phyloP scores from a whole-genome alignment of 1,284 basidiomycete genomes.

The Fistulinella staudtii region DNA sequence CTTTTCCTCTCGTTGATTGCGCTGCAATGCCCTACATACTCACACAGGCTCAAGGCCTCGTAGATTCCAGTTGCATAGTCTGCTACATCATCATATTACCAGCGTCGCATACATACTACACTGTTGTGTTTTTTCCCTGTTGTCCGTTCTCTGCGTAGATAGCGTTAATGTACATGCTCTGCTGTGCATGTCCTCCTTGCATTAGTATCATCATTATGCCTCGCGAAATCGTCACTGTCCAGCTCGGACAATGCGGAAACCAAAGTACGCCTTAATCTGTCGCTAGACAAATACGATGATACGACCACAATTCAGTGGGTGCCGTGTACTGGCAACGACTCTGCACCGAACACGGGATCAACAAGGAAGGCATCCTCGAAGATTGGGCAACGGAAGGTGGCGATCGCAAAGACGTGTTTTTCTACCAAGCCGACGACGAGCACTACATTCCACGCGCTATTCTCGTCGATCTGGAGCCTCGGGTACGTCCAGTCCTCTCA shows the following conservation, averaged over 20 bases:
- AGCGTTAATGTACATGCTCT: slow-evolving; percentile 20
- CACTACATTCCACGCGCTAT: slow-evolving; percentile 98
- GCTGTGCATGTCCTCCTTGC: slow-evolving; percentile 4
- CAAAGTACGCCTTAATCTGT: slow-evolving; percentile 63
- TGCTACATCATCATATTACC: slow-evolving; percentile 13
- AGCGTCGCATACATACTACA: slow-evolving; percentile 19
- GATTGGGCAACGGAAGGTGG: slow-evolving; percentile 93
- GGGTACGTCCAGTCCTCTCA: slow-evolving; percentile 53
- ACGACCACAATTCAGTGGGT: slow-evolving; percentile 50
- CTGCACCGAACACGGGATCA: slow-evolving; percentile 95
- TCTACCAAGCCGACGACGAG: slow-evolving; percentile 99
- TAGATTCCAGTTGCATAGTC: slow-evolving; percentile 26
- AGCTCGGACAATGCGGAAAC: slow-evolving; percentile 95
- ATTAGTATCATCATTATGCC: slow-evolving; percentile 51
- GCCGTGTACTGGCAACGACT: slow-evolving; percentile 94
- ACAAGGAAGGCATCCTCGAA: slow-evolving; percentile 87
- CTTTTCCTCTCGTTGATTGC: slow-evolving; percentile 5
- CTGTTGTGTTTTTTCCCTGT: slow-evolving; percentile 22
- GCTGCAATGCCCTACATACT: slow-evolving; percentile 22
- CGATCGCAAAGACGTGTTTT: slow-evolving; percentile 99
- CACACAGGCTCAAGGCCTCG: slow-evolving; percentile 32
- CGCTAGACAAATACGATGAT: too few relatives aligned
- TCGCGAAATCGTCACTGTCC: slow-evolving; percentile 82
- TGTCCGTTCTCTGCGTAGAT: slow-evolving; percentile 16
- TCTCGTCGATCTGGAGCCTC: slow-evolving; percentile 95